A percentile compares a stretch with the other conserved stretches of the same genome.
These are phyloP conservation scores for Ogataea nitratoaversa DNA, from an alignment of 805 yeast species.

Conservation along the genomic window DNA sequence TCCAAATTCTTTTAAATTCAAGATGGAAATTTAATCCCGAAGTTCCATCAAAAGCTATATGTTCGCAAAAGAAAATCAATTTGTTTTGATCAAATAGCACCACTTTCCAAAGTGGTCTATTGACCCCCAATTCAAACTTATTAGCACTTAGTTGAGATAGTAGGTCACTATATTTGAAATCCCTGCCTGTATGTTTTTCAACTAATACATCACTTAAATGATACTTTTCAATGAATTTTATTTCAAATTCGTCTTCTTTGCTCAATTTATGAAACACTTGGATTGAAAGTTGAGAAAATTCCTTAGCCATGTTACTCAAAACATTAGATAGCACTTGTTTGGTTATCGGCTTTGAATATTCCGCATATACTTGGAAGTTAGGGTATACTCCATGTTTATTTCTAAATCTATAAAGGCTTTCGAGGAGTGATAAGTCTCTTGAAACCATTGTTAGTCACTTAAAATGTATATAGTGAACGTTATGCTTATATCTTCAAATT, in stretches of 20 bases:
- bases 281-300: constrained; percentile 17
- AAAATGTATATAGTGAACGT: neutral
- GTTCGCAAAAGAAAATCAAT: constrained; percentile 26
- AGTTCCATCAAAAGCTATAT: constrained; percentile 32
- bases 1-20: constrained; percentile 18
- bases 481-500: no score
- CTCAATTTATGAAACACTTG: constrained; percentile 4
- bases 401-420: constrained; percentile 9
- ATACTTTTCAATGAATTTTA: constrained; percentile 6
- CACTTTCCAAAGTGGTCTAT: constrained; percentile 22
- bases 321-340: constrained; percentile 7
- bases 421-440: constrained; percentile 7
- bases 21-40: constrained; percentile 28
- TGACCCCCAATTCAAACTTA: constrained; percentile 2
- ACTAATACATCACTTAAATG: constrained; percentile 14
- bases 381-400: constrained; percentile 1
- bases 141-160: constrained; percentile 3
- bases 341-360: constrained; percentile 11
- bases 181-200: constrained; percentile 11
- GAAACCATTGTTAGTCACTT: neutral
- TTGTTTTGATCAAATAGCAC: constrained; percentile 11
- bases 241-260: neutral
- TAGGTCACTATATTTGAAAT: constrained; percentile 2
- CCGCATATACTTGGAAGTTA: constrained; percentile 11
- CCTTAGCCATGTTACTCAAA: constrained; percentile 11